Base-by-base conservation (phyloP, 1,284 basidiomycete species). In the Anthracocystis setariae region DNA sequence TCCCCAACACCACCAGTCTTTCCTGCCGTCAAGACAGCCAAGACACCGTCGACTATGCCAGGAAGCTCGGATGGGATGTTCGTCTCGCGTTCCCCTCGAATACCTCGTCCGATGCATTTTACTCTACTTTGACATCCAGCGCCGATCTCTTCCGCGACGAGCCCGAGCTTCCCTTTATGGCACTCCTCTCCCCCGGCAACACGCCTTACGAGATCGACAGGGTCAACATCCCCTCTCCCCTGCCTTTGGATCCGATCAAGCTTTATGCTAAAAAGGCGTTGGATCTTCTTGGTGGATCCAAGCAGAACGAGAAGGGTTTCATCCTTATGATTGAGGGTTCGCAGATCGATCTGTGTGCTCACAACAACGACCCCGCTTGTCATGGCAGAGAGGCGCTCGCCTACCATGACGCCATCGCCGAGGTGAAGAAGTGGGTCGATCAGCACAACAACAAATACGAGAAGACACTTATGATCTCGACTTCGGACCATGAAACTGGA, bases 401-500 rank as follows among this genome's bases (percentile, higher is more conserved):
- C 2, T 84, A 84, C 51, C 83, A 84, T 44, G 70, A 79, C 25
- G 79, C 84, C 7, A 82, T 84, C 21, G 58, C 50, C 10, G 58
- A 59, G 25, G 83, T 84, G 29, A 74, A 76, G 46, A 32, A 68
- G 17, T 83, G 73, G 66, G 83, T 83, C 32, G 72, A 81, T 10
- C 39, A 59, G 18, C 68, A 76, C 37, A 83, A 79, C 58, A 72
- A 69, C 24, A 61, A 59, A 13, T 72, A 74, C 18, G 79, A 73
- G 46, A 65, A 77, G 35, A 81, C 83, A 23, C 37, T 84, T 29
- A 59, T 85, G 23, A 80, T 84, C 48, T 80, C 78, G 12, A 82
- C 83, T 3, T 78, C 78, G 13, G 84, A 84, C 45, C 84, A 85
- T 66, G 84, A 84, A 58, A 84, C 84, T 8, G 84, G 84, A 17